Base-by-base conservation (phyloP, 352 stramenopile genomes). In the Halophytophthora polymorphica region DNA sequence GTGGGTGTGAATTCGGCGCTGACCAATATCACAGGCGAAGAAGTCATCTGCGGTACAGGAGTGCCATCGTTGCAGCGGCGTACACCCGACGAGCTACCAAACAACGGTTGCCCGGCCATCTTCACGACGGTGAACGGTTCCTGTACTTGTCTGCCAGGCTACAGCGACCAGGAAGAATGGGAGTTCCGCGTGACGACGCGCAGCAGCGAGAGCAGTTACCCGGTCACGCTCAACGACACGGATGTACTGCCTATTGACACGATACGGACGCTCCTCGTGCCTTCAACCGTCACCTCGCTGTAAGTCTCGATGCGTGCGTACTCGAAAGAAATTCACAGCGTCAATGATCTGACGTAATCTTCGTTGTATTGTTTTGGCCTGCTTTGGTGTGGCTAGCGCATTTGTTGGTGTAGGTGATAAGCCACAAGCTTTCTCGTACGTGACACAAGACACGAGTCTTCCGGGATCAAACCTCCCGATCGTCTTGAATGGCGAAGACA, bases 91-190 rank as follows among this genome's bases (percentile, higher is more conserved):
- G n/a, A 58, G 13, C 14, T 36, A 21, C 56, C 71, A 6, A 83
- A 83, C 17, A 51, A 54, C 39, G 61, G 58, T n/a, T 83, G 71
- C 23, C 66, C 66, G 6, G 38, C 54, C 4, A 55, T 64, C 14
- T 73, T 74, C 43, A 71, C 55, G 22, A 49, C 36, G 6, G 36
- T 67, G n/a, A 75, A 72, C 28, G 69, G 61, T 2, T 77, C 66
- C 18, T 83, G 71, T 37, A 79, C 71, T 19, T 83, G 71, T 47
- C 45, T 83, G 21, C 35, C 44, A 7, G 53, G 54, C 6, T 76
- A 66, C 58, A 46, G 25, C 10, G 38, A 41, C 3, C 34, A 45
- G 1, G 50, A 66, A 1, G 39, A 49, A 1, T 77, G 67, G 64
- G 39, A 64, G 50, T 77, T 77, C 29, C 64, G 63, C 19, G 49